Percentiles rank a stretch among this genome's conserved stretches.
These are phyloP conservation scores for Beta lomatogona DNA, from an alignment of 179 eudicot genomes.

Conservation along the genomic window DNA sequence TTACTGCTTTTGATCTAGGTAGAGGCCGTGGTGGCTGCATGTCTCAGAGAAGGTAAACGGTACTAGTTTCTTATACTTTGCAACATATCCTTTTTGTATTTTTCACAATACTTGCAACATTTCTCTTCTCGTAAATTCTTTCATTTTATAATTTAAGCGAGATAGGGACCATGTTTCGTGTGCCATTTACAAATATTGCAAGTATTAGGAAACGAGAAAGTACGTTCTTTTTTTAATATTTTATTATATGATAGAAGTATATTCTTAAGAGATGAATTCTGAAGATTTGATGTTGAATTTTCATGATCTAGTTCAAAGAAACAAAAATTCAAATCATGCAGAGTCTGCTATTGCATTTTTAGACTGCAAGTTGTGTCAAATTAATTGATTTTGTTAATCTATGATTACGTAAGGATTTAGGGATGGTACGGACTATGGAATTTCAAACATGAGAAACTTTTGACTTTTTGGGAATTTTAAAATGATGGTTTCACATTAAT, in stretches of 20 bases:
- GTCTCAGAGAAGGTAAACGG: conserved; percentile 74
- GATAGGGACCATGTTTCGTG: no score
- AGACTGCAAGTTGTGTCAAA: background rate
- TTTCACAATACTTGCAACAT: no score
- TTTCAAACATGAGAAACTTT: conserved; percentile 16
- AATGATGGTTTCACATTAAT: conserved; percentile 14
- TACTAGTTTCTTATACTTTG: background rate
- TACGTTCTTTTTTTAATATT: no score
- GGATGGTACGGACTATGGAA: background rate
- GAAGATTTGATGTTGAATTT: background rate
- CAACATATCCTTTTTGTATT: no score
- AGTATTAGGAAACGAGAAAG: no score
- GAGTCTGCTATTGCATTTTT: conserved; percentile 18
- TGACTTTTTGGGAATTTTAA: background rate
- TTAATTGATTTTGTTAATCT: conserved; percentile 4
- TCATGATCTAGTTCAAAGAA: no score
- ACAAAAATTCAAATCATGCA: background rate
- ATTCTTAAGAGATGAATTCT: background rate
- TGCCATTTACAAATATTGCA: no score
- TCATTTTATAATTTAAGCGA: no score
- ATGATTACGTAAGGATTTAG: conserved; percentile 2
- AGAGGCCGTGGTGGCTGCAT: conserved; percentile 98
- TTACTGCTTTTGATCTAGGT: conserved; percentile 75
- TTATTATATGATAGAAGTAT: no score
- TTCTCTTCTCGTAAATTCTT: no score